Conservation (phyloP, 495 filamentous ascomycete species). For the Articulospora tetracladia region DNA sequence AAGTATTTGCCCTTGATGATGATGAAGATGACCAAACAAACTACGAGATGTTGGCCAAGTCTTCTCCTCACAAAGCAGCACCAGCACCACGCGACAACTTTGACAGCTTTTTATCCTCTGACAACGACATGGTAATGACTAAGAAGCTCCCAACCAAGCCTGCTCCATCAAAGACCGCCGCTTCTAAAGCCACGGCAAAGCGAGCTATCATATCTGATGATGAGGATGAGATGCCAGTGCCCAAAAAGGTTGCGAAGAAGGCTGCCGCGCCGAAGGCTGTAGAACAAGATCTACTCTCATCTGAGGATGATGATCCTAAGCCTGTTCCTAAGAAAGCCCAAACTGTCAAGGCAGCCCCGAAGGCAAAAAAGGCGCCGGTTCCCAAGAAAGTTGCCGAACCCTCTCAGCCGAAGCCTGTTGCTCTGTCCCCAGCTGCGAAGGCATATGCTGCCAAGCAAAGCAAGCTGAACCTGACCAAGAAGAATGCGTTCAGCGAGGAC, state of each 20-base stretch:
- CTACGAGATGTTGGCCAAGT: constrained; percentile 73
- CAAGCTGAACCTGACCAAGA: constrained; percentile 36
- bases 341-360: constrained; percentile 28
- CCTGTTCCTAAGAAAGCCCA: constrained; percentile 27
- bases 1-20: constrained; percentile 53
- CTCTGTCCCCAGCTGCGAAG: constrained; percentile 74
- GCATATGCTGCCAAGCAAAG: constrained; percentile 73
- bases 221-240: constrained; percentile 37
- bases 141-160: constrained; percentile 35
- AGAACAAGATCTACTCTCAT: neutral
- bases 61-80: constrained; percentile 43
- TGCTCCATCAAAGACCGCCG: constrained; percentile 17
- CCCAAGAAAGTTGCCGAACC: constrained; percentile 25
- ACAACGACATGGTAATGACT: constrained; percentile 40
- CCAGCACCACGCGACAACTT: constrained; percentile 50
- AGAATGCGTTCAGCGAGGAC: constrained; percentile 38
- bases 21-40: constrained; percentile 72
- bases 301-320: constrained; percentile 2
- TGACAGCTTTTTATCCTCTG: constrained; percentile 59
- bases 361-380: constrained; percentile 29
- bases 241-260: constrained; percentile 33
- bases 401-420: constrained; percentile 38
- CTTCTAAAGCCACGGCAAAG: neutral
- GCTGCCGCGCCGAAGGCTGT: constrained; percentile 4
- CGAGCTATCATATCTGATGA: neutral